Percentiles rank a stretch among this genome's conserved stretches.
phyloP scores from a whole-genome alignment of 768 basidiomycete genomes.

The Lepiota venenata region DNA sequence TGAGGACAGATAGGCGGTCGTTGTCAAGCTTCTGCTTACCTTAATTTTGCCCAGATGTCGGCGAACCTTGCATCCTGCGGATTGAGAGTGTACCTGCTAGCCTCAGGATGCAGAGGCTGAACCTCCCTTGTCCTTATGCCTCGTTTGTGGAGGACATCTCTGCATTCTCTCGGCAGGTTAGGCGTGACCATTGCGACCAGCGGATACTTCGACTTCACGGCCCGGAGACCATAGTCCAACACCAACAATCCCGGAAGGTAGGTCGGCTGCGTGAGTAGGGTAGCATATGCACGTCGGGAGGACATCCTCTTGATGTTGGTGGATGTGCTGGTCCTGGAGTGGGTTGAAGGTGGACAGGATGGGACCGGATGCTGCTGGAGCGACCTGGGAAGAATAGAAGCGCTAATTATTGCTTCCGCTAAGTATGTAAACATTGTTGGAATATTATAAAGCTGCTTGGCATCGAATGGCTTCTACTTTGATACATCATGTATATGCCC shows the following conservation, averaged over 20 bases:
- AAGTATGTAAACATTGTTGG: too few species aligned
- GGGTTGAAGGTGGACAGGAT: too few species aligned
- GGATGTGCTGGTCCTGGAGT: too few species aligned
- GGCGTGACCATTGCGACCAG: slow-evolving; percentile 76
- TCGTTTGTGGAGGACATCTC: slow-evolving; percentile 46
- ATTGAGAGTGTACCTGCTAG: slow-evolving; percentile 21
- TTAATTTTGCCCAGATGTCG: slow-evolving; percentile 73
- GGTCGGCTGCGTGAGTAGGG: slow-evolving; percentile 70
- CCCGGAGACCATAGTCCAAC: slow-evolving; percentile 49
- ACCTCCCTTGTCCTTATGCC: slow-evolving; percentile 58
- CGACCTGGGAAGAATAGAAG: too few species aligned
- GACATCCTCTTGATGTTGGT: too few species aligned
- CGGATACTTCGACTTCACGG: slow-evolving; percentile 64
- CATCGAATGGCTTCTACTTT: too few species aligned
- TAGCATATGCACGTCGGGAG: slow-evolving; percentile 53
- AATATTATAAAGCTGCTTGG: too few species aligned
- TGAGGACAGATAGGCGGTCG: too few species aligned
- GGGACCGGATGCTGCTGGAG: too few species aligned
- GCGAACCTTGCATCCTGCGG: slow-evolving; percentile 51
- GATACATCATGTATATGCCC: too few species aligned
- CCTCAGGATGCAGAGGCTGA: slow-evolving; percentile 50
- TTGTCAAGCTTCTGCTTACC: slow-evolving; percentile 24
- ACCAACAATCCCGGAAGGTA: slow-evolving; percentile 67
- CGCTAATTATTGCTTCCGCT: too few species aligned
- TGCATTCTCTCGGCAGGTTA: slow-evolving; percentile 45